A percentile compares a stretch with the other conserved stretches of the same genome.
Conservation (phyloP, 257 asterid genomes). For the Scutellaria baicalensis region DNA sequence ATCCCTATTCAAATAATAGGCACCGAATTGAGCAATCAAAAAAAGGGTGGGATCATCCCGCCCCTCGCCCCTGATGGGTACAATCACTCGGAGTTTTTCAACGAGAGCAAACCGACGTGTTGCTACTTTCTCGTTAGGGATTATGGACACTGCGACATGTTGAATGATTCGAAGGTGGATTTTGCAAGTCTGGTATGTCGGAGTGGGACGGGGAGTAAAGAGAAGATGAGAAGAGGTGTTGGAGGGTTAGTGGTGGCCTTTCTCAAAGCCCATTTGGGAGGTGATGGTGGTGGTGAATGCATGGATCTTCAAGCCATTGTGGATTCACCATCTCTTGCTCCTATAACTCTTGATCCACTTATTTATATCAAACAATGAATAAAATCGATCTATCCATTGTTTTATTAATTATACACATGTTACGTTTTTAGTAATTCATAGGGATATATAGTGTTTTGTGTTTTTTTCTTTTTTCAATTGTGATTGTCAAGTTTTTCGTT, state of each 20-base stretch:
- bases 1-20: slow-evolving; percentile 55
- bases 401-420: too few species aligned
- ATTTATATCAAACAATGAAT: slow-evolving; percentile 26
- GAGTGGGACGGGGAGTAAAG: slow-evolving; percentile 42
- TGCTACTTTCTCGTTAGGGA: slow-evolving; percentile 63
- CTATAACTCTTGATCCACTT: slow-evolving; percentile 51
- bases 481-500: too few species aligned
- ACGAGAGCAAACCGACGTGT: slow-evolving; percentile 65
- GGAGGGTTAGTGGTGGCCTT: slow-evolving; percentile 73
- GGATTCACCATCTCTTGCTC: slow-evolving; percentile 40
- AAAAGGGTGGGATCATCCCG: slow-evolving; percentile 25
- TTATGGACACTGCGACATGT: slow-evolving; percentile 55
- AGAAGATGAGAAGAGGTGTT: slow-evolving; percentile 47
- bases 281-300: slow-evolving; percentile 11
- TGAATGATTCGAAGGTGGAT: slow-evolving; percentile 33
- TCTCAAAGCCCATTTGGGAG: slow-evolving; percentile 53
- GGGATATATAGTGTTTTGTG: too few species aligned
- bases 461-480: too few species aligned
- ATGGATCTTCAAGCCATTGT: slow-evolving; percentile 28
- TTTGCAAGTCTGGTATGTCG: slow-evolving; percentile 31
- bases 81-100: slow-evolving; percentile 60
- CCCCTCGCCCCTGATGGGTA: slow-evolving; percentile 52
- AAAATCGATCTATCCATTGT: too few species aligned
- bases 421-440: too few species aligned
- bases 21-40: slow-evolving; percentile 43